phyloP scores from a whole-genome alignment of 2,329 filamentous ascomycete species.

The Trichoderma afroharzianum region DNA sequence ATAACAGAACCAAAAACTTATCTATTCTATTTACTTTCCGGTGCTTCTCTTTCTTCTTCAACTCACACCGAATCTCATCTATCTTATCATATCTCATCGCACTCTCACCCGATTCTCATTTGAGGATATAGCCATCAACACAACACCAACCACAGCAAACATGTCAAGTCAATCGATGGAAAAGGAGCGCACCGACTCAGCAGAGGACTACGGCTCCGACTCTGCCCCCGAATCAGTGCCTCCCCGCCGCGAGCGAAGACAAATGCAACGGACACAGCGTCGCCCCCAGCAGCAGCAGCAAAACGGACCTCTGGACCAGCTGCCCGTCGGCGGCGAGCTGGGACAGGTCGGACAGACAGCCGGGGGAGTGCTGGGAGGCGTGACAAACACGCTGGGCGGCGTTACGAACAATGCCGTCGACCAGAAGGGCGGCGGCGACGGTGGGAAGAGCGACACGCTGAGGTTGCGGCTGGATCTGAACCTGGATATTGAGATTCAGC shows the following conservation, averaged over 20 bases:
- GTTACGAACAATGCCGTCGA: conserved; percentile 38
- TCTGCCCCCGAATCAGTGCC: conserved; percentile 14
- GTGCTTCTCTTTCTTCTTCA: not conserved
- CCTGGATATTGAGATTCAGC: conserved; percentile 77
- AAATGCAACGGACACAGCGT: not conserved
- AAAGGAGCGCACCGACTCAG: conserved; percentile 14
- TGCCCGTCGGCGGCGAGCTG: conserved; percentile 35
- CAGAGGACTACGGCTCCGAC: conserved; percentile 6
- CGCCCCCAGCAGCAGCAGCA: not conserved
- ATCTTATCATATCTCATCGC: not conserved
- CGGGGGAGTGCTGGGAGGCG: conserved; percentile 36
- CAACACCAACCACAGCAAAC: not conserved
- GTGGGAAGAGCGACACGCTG: conserved; percentile 57
- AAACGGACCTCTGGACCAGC: conserved; percentile 29
- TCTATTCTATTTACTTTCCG: not conserved
- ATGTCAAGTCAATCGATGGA: conserved; percentile 13
- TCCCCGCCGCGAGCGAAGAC: conserved; percentile 3
- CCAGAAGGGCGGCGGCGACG: conserved; percentile 27
- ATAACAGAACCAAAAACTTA: not conserved
- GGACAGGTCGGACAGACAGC: conserved; percentile 35
- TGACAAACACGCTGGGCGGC: conserved; percentile 40
- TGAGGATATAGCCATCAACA: not conserved
- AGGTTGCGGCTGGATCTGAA: conserved; percentile 70
- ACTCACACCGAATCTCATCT: not conserved
- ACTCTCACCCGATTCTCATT: not conserved